Evolutionary conservation across 148 eudicot genomes (phyloP).

Genomic region (Talinum fruticosum): DNA sequence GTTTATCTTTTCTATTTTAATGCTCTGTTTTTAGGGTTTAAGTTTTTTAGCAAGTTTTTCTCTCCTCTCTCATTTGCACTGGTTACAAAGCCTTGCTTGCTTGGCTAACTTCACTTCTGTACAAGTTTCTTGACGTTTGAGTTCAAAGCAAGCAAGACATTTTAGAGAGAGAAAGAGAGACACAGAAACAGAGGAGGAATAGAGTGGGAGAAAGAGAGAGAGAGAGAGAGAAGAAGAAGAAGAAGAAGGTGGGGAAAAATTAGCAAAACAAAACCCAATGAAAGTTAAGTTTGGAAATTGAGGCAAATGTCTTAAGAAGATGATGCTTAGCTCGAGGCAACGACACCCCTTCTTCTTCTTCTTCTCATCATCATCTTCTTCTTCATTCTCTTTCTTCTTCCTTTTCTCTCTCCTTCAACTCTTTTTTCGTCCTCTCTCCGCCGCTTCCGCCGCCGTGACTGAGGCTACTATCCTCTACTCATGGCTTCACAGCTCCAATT

Average conservation of each 20-base stretch:
- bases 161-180: conserved; percentile 3
- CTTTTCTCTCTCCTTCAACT: background rate
- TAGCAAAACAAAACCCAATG: conserved; percentile 31
- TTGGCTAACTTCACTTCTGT: background rate
- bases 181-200: conserved; percentile 28
- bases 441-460: conserved; percentile 13
- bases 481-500: conserved; percentile 35
- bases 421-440: background rate
- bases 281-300: conserved; percentile 46
- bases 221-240: background rate
- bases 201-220: background rate
- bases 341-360: conserved; percentile 9
- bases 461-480: conserved; percentile 39
- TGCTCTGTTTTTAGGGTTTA: conserved; percentile 8
- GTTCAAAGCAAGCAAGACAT: conserved; percentile 41
- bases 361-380: background rate
- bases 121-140: conserved; percentile 27
- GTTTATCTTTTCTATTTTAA: conserved; percentile 14
- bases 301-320: conserved; percentile 41
- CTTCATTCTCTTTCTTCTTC: conserved; percentile 8
- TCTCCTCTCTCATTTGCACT: background rate
- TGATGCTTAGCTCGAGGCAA: conserved; percentile 46
- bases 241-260: background rate
- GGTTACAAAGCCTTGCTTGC: background rate
- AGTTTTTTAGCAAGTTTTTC: background rate